phyloP scores from a whole-genome alignment of 768 basidiomycete species.

The Tubosaeta sp. region DNA sequence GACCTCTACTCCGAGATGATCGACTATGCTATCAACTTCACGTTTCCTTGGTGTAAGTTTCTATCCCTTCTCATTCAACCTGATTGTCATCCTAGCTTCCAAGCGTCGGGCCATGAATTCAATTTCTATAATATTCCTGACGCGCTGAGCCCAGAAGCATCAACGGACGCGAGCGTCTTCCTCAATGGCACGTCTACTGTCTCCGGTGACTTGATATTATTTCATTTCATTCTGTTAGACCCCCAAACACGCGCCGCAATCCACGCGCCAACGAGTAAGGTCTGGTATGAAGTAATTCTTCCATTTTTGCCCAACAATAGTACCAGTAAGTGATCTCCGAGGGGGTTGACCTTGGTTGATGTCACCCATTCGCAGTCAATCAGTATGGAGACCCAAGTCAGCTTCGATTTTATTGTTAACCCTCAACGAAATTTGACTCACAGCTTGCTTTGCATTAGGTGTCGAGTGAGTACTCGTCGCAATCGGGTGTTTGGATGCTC shows the following conservation, averaged over 20 bases:
- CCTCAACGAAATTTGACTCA: background rate
- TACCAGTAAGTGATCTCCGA: conserved; percentile 11
- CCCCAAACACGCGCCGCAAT: conserved; percentile 49
- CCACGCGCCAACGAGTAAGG: conserved; percentile 63
- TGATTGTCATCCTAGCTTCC: background rate
- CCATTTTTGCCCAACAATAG: conserved; percentile 13
- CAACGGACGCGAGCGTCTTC: conserved; percentile 48
- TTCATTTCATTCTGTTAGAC: conserved; percentile 32
- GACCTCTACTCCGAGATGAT: conserved; percentile 55
- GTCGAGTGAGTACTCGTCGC: conserved; percentile 27
- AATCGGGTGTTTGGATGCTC: background rate
- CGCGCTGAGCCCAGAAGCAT: conserved; percentile 39
- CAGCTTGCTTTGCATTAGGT: conserved; percentile 17
- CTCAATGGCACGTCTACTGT: conserved; percentile 44
- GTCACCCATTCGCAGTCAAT: conserved; percentile 6
- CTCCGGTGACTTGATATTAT: conserved; percentile 52
- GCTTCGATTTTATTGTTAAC: background rate
- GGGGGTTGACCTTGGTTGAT: background rate
- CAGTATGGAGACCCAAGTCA: conserved; percentile 29
- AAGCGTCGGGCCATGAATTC: conserved; percentile 7
- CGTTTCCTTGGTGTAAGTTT: conserved; percentile 52
- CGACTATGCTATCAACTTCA: conserved; percentile 69
- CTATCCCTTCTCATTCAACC: background rate
- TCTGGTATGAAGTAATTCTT: conserved; percentile 33
- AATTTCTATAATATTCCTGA: conserved; percentile 5